Evolutionary conservation across 2,329 filamentous ascomycete species (phyloP).

Genomic region (Colletotrichum truncatum): DNA sequence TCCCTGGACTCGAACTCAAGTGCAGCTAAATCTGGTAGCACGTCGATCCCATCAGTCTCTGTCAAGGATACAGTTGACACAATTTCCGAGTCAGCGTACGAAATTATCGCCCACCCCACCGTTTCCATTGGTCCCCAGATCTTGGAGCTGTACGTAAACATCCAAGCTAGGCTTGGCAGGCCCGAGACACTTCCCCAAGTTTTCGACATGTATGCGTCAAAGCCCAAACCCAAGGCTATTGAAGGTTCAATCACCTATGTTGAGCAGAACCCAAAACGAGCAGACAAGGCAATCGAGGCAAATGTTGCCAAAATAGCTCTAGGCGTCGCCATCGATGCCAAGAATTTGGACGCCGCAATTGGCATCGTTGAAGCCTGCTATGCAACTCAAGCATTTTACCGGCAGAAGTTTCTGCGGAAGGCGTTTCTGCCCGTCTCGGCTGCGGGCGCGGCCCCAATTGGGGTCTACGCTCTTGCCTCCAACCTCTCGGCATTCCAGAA

Average conservation of each 20-base stretch:
- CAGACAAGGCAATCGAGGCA: slow-evolving; percentile 77
- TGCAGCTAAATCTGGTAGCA: slow-evolving; percentile 26
- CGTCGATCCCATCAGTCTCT: slow-evolving; percentile 28
- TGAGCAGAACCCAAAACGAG: slow-evolving; percentile 72
- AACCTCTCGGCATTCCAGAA: slow-evolving; percentile 74
- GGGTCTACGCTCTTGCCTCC: slow-evolving; percentile 75
- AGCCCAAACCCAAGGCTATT: slow-evolving; percentile 74
- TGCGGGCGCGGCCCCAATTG: slow-evolving; percentile 68
- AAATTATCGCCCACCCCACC: slow-evolving; percentile 76
- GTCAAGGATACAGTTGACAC: slow-evolving; percentile 57
- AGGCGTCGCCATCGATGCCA: slow-evolving; percentile 79
- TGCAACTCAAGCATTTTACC: slow-evolving; percentile 71
- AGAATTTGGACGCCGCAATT: slow-evolving; percentile 81
- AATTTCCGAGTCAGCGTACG: slow-evolving; percentile 71
- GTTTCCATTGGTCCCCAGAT: slow-evolving; percentile 82
- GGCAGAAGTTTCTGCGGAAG: slow-evolving; percentile 73
- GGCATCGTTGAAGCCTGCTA: slow-evolving; percentile 78
- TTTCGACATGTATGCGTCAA: slow-evolving; percentile 84
- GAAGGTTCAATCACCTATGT: slow-evolving; percentile 68
- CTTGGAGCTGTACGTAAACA: slow-evolving; percentile 78
- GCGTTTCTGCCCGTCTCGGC: slow-evolving; percentile 67
- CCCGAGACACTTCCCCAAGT: slow-evolving; percentile 82
- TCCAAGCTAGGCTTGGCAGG: slow-evolving; percentile 77
- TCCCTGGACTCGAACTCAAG: slow-evolving; percentile 40
- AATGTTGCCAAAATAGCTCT: slow-evolving; percentile 78